Evolutionary conservation across 2,329 filamentous ascomycete species (phyloP).

Genomic region (Calonectria montana): DNA sequence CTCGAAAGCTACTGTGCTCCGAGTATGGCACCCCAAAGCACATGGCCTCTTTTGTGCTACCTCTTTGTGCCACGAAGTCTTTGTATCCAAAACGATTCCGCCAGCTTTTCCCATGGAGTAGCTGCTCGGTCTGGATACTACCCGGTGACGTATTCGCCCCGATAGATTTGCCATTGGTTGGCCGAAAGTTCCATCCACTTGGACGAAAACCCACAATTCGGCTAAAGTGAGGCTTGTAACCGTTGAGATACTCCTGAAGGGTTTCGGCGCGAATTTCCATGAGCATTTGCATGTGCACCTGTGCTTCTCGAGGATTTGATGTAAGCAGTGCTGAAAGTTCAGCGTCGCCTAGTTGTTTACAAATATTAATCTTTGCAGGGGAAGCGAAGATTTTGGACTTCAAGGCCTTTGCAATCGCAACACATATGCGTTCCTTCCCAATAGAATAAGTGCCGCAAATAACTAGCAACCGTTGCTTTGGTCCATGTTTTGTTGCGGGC

Average conservation of each 20-base stretch:
- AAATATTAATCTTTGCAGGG: constrained; percentile 84
- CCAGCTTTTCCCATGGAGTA: constrained; percentile 76
- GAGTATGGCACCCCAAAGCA: constrained; percentile 97
- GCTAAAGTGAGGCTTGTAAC: constrained; percentile 83
- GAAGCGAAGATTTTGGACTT: constrained; percentile 91
- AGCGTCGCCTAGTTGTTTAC: constrained; percentile 84
- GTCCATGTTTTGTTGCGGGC: constrained; percentile 39
- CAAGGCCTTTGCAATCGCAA: constrained; percentile 89
- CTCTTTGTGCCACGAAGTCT: constrained; percentile 84
- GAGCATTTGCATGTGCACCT: constrained; percentile 97
- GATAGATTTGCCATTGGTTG: constrained; percentile 67
- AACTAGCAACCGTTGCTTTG: constrained; percentile 77
- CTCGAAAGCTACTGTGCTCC: constrained; percentile 94
- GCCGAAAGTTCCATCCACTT: constrained; percentile 93
- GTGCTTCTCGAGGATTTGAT: constrained; percentile 81
- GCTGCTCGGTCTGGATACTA: constrained; percentile 60
- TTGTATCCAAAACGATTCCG: constrained; percentile 75
- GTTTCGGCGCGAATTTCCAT: constrained; percentile 95
- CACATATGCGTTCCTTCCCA: constrained; percentile 95
- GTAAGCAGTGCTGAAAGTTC: constrained; percentile 85
- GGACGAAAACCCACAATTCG: constrained; percentile 92
- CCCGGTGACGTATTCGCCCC: constrained; percentile 62
- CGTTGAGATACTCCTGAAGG: constrained; percentile 86
- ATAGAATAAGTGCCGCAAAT: constrained; percentile 98
- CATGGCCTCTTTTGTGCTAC: constrained; percentile 82